Conservation (phyloP, 495 filamentous ascomycete genomes). For the Cryomyces antarcticus region DNA sequence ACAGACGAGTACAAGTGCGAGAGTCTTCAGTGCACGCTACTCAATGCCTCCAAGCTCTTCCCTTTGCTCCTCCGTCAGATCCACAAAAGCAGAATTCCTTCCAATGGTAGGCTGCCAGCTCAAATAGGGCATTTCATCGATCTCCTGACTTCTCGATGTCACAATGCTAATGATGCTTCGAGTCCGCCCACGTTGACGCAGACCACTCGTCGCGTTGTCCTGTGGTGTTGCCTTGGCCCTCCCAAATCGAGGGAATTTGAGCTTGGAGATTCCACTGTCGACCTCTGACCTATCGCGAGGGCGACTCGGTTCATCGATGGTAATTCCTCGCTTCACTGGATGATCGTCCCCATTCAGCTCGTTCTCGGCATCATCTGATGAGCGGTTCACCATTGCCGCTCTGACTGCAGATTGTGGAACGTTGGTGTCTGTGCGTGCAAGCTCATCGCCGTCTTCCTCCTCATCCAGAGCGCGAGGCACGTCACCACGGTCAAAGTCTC, state of each 20-base stretch:
- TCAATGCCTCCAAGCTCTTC: slow-evolving; percentile 91
- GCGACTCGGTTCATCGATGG: slow-evolving; percentile 25
- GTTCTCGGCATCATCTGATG: slow-evolving; percentile 2
- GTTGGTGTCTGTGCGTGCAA: not conserved
- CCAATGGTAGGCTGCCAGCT: slow-evolving; percentile 86
- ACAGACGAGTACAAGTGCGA: slow-evolving; percentile 48
- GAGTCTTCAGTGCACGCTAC: slow-evolving; percentile 72
- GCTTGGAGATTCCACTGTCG: no score
- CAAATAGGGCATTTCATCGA: slow-evolving; percentile 58
- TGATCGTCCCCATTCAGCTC: slow-evolving; percentile 19
- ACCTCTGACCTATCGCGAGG: slow-evolving; percentile 2
- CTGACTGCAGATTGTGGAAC: not conserved
- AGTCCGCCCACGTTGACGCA: not conserved
- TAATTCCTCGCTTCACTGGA: slow-evolving; percentile 23
- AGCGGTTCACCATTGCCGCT: slow-evolving; percentile 1
- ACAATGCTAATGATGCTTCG: slow-evolving; percentile 21
- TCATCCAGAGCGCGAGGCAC: slow-evolving; percentile 41
- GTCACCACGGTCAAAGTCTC: slow-evolving; percentile 66
- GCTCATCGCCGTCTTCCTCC: slow-evolving; percentile 18
- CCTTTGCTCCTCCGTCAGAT: slow-evolving; percentile 70
- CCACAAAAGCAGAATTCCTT: slow-evolving; percentile 77
- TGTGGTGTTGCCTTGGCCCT: not conserved
- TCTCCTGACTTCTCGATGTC: slow-evolving; percentile 21
- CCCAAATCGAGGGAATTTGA: no score
- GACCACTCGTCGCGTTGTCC: not conserved